Evolutionary conservation across 1,139 yeast species (phyloP), one percentile per base, ranked within the genome.

Genomic region (Nakaseomyces uthaithaninus): DNA sequence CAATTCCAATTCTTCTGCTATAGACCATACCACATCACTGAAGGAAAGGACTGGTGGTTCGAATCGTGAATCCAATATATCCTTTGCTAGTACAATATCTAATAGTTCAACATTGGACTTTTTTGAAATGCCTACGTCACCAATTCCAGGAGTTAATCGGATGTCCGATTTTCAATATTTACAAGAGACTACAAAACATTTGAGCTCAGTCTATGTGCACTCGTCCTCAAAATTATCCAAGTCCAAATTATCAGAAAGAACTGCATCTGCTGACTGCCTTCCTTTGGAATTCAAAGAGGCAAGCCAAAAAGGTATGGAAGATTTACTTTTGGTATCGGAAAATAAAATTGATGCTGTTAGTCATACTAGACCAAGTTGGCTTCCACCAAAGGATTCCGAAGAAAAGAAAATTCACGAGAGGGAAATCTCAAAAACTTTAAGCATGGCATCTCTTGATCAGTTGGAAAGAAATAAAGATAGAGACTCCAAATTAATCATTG

Each of bases 291-390:
- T 64, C 20, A 59, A 57, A 38, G 55, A 56, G 23, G 68, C 68
- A 2, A 58, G 64, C 23, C 55, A 51, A 11, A 51, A 57, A 24
- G 68, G 71, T 1, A 52, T 72, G 42, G 79, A 74, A 41, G 77
- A 74, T 50, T 50, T 69, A 42, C 54, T 59, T 36, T 51, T 74
- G 23, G 65, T 73, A 1, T 72, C 78, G 0, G 63, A 58, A 26
- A 72, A 68, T 48, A 71, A 69, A 51, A 43, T 67, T 38, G 62
- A 66, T 35, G 50, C 54, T 25, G 49, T 66, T 15, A 56, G 72
- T 12, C 65, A 65, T 11, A 65, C 75, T 1, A 62, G 77, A 40
- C 77, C 77, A 2, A 60, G 69, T 36, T 70, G 75, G 72, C 49
- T 71, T 22, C 77, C 77, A 9, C 76, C 76, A 10, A 72, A 72